Evolutionary conservation across 306 rosid genomes (phyloP).

Genomic region (Malus sylvestris): DNA sequence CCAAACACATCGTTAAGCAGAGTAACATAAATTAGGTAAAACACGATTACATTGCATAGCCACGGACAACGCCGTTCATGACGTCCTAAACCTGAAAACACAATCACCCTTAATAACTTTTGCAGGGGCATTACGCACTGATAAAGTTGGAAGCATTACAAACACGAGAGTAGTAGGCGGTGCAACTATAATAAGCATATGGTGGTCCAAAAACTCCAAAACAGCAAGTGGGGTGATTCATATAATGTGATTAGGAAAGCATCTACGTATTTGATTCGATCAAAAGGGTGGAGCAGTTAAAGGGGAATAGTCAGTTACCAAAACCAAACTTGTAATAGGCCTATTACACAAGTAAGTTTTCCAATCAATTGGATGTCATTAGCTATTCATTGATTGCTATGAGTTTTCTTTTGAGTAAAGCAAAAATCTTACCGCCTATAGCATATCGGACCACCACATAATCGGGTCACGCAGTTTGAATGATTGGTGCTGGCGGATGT

Average conservation of each 20-base stretch:
- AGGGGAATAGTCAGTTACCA: not conserved
- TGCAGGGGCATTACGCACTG: not conserved
- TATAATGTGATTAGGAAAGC: not conserved
- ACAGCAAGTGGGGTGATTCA: not conserved
- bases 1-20: too few species aligned
- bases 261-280: not conserved
- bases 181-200: not conserved
- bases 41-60: not conserved
- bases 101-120: not conserved
- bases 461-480: not conserved
- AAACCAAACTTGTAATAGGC: not conserved
- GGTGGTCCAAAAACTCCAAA: slow-evolving; percentile 1
- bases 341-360: too few species aligned
- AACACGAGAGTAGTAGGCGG: not conserved
- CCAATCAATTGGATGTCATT: too few species aligned
- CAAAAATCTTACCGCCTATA: not conserved
- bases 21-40: not conserved
- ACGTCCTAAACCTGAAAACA: not conserved
- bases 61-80: not conserved
- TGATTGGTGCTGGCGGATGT: not conserved
- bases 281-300: slow-evolving; percentile 1
- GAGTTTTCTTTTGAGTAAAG: not conserved
- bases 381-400: not conserved
- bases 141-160: not conserved
- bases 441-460: not conserved